phyloP scores from a whole-genome alignment of 169 alveolate genomes.

The Plasmodium inui region DNA sequence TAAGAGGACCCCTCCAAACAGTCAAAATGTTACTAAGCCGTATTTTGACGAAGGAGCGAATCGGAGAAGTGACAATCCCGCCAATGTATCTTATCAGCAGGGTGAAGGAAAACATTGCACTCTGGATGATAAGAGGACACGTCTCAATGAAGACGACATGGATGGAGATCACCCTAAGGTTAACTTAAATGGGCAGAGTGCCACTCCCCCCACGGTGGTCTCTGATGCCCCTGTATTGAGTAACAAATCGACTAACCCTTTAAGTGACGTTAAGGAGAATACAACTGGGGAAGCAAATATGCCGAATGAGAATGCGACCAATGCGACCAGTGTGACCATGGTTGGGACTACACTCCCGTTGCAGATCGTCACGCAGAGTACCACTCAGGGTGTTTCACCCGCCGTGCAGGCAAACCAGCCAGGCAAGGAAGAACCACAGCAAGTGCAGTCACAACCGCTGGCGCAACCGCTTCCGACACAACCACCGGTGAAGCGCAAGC shows the following conservation, averaged over 20 bases:
- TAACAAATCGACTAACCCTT: background rate
- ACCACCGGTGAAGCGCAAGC: slow-evolving; percentile 34
- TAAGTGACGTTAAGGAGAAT: background rate
- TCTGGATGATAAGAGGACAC: background rate
- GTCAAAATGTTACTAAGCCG: background rate
- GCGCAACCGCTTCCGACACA: background rate
- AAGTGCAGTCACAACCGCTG: background rate
- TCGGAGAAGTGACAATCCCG: background rate
- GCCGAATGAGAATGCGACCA: background rate
- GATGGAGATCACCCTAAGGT: background rate
- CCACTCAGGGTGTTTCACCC: background rate
- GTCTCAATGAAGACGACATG: background rate
- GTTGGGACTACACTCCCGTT: background rate
- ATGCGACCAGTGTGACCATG: background rate
- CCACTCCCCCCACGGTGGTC: background rate
- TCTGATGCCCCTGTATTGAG: background rate
- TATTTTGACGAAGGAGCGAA: background rate
- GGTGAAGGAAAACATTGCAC: background rate
- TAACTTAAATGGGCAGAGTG: background rate
- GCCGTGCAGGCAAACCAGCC: background rate
- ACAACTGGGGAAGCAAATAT: background rate
- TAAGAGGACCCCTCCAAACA: background rate
- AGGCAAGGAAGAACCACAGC: background rate
- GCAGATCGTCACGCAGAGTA: background rate
- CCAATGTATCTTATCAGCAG: background rate